Base-by-base conservation (phyloP, 2,329 filamentous ascomycete genomes). In the Aspergillus tanneri region DNA sequence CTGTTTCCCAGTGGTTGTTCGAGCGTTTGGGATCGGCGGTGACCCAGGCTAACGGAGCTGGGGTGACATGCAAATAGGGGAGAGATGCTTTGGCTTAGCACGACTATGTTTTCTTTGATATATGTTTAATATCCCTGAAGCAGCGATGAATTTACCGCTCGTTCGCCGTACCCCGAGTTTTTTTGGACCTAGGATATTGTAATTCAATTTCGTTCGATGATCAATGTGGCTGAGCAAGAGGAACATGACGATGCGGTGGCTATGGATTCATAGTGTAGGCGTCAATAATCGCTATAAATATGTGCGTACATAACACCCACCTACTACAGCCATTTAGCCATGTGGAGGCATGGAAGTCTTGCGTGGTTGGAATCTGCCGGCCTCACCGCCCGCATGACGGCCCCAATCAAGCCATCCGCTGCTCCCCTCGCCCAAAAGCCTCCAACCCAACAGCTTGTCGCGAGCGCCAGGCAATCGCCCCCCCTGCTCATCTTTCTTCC, bases 101-200 rank as follows among this genome's bases (percentile, higher is more conserved):
- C 40, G 57, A 64, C 57, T 59, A 57, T 61, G 58, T 62, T 65
- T 67, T 63, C 57, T 65, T 63, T 66, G 54, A 68, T 68, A 67
- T 66, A 63, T 64, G 64, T 67, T 67, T 69, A 67, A 68, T 68
- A 67, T 66, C 63, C 65, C 64, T 55, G 56, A 65, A 68, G 58
- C 59, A 64, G 63, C 61, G 64, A 64, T 67, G 61, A 66, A 64
- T 63, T 66, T 63, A 62, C 60, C 63, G 54, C 62, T 65, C 62
- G 60, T 67, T 67, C 47, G 55, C 55, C 52, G 48, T 50, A 49
- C 37, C 55, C 39, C 38, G n/a, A n/a, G n/a, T n/a, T 38, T 36
- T 41, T 50, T 50, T 34, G 42, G 46, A 35, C 43, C 35, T 41
- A 27, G 27, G 23, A 32, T 10, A 37, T 57, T 59, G 55, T 61